Evolutionary conservation across 1,284 basidiomycete species (phyloP), one percentile per base, ranked within the genome.

Genomic region (Schizophyllum amplum): DNA sequence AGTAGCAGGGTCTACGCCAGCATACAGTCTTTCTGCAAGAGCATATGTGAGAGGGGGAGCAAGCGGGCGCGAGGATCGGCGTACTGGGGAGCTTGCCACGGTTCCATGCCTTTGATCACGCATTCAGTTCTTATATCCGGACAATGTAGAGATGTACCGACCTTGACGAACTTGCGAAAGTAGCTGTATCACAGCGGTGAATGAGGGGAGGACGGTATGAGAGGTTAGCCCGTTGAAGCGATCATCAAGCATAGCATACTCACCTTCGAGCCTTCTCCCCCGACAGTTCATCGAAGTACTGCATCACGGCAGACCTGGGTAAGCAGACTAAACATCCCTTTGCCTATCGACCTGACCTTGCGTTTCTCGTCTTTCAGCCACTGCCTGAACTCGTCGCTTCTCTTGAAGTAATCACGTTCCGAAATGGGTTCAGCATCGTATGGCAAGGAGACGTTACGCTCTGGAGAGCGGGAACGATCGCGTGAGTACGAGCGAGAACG

Each of bases 121-220:
- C 9, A 46, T 52, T 42, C 51, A 33, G 47, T 23, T 15, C 49
- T 56, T 55, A 54, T 46, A 24, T 24, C 46, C 24, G 56, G 51
- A 52, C n/a, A 53, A 21, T 24, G 20, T 54, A 50, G 24, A 53
- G 1, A 53, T n/a, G 57, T 17, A 27, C 62, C 54, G 59, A 87
- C 86, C 80, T 90, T 90, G 50, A 90, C 82, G 64, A 91, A 91
- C 71, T 90, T 91, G 65, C 83, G 84, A 67, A 92, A 92, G 67
- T 91, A 90, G 65, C 88, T 90, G 67, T 42, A 68, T 63, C 69
- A 62, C 58, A 63, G 59, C 58, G 60, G 68, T 60, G 55, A 57
- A 56, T 33, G 46, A 61, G 62, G 61, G 53, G 47, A 59, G 61
- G 47, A n/a, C n/a, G n/a, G n/a, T n/a, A n/a, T n/a, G n/a, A n/a